Base-by-base conservation (phyloP, 345 rosid species). In the Pistacia atlantica region DNA sequence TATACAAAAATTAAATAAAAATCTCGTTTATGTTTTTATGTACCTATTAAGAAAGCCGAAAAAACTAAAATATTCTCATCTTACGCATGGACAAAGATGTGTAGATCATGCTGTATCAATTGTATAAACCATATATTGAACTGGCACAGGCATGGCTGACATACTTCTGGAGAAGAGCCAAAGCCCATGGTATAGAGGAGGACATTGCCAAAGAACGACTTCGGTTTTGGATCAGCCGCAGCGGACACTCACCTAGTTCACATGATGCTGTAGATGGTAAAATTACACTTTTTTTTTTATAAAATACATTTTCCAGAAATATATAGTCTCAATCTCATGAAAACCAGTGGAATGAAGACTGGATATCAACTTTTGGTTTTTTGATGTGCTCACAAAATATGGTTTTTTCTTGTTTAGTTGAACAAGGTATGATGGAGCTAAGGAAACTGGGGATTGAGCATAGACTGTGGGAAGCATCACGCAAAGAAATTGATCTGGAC, bases 151-250 rank as follows among this genome's bases (percentile, higher is more conserved):
- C 99, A 70, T 97, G 99, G 99, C 91, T 97, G 66, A 92, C 99
- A 52, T 97, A 97, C 80, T 94, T 92, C 79, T 97, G 99, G 99
- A 87, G 95, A 88, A 91, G 99, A 84, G 97, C 97, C 69, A 82
- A 87, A 80, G 84, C 84, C 59, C 94, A 90, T 74, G 91, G 91
- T 61, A 89, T 94, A 70, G 97, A 97, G 81, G 92, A 79, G 73
- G 89, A 91, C 54, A 85, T 88, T 59, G 97, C 98, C 10, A 86
- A 88, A 86, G 91, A 94, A 71, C 87, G 91, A 66, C 91, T 94
- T 71, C 91, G 78, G 63, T 91, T 90, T 81, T 97, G 98, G 98
- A 91, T 92, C 75, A 86, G 89, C 83, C 87, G 92, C 42, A 88
- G 93, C 62, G 91, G 84, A 38, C 97, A 91, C 81, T 73, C 97